phyloP scores from a whole-genome alignment of 352 stramenopile genomes.

The Globisporangium alternatum region DNA sequence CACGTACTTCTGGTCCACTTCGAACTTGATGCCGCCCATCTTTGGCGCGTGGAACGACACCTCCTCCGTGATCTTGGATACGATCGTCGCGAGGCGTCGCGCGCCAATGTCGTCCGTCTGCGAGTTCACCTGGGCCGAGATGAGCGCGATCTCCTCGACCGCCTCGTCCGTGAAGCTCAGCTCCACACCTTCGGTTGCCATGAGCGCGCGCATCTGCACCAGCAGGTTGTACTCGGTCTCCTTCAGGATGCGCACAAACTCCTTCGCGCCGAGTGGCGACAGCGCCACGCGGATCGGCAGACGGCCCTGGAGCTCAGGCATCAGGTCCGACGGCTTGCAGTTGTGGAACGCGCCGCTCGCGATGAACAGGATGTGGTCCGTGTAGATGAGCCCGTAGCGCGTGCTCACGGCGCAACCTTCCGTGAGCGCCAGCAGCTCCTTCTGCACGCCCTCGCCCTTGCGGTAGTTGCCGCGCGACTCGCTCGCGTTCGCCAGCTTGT shows the following conservation, averaged over 20 bases:
- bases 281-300: slow-evolving; percentile 98
- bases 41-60: slow-evolving; percentile 97
- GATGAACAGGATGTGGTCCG: slow-evolving; percentile 99
- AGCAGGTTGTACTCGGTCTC: slow-evolving; percentile 96
- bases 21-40: slow-evolving; percentile 76
- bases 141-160: slow-evolving; percentile 95
- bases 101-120: slow-evolving; percentile 98
- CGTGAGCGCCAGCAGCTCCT: slow-evolving; percentile 98
- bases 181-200: slow-evolving; percentile 94
- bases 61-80: slow-evolving; percentile 98
- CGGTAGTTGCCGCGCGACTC: slow-evolving; percentile 88
- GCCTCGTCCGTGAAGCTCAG: slow-evolving; percentile 95
- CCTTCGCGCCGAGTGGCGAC: slow-evolving; percentile 93
- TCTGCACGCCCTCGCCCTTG: slow-evolving; percentile 97
- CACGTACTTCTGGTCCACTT: slow-evolving; percentile 93
- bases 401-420: slow-evolving; percentile 96
- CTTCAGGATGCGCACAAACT: slow-evolving; percentile 98
- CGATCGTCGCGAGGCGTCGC: slow-evolving; percentile 93
- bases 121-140: slow-evolving; percentile 93
- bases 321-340: slow-evolving; percentile 96
- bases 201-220: slow-evolving; percentile 94
- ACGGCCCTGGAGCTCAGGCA: slow-evolving; percentile 97
- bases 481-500: slow-evolving; percentile 95
- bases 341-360: slow-evolving; percentile 95
- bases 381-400: slow-evolving; percentile 94